These are phyloP conservation scores for Phytophthora podocarpi DNA, from an alignment of 352 stramenopile genomes.

Conservation along the genomic window DNA sequence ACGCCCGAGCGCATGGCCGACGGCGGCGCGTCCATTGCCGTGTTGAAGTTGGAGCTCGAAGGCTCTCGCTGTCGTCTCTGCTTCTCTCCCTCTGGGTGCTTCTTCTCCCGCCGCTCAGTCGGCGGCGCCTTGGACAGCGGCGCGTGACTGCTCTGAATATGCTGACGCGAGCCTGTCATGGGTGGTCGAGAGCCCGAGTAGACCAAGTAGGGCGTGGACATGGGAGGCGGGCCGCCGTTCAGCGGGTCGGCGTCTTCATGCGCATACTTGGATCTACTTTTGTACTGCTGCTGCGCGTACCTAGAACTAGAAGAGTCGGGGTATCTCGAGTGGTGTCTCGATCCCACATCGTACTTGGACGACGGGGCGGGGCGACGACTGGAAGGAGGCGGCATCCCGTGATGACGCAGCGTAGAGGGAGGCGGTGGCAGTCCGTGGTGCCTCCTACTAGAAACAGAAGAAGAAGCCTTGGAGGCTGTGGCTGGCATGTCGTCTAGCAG, in stretches of 20 bases:
- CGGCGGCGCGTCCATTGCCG: slow-evolving; percentile 9
- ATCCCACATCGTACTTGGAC: slow-evolving; percentile 16
- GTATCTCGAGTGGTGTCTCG: slow-evolving; percentile 18
- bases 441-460: too few relatives aligned
- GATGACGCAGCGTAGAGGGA: background rate
- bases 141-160: slow-evolving; percentile 14
- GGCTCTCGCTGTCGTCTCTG: slow-evolving; percentile 11
- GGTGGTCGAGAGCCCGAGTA: slow-evolving; percentile 36
- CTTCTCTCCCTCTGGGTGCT: slow-evolving; percentile 4
- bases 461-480: slow-evolving; percentile 30
- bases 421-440: slow-evolving; percentile 2
- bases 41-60: slow-evolving; percentile 1
- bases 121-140: background rate
- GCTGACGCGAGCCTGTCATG: slow-evolving; percentile 17
- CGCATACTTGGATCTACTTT: slow-evolving; percentile 49
- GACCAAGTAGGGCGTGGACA: slow-evolving; percentile 53
- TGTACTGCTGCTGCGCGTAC: slow-evolving; percentile 47
- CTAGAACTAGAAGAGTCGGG: slow-evolving; percentile 32
- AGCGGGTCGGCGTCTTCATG: slow-evolving; percentile 33
- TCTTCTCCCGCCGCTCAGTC: background rate
- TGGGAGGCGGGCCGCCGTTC: slow-evolving; percentile 42
- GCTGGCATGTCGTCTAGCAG: slow-evolving; percentile 47
- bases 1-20: slow-evolving; percentile 30
- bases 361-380: slow-evolving; percentile 12
- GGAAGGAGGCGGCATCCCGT: slow-evolving; percentile 3